These are phyloP conservation scores for Jasminum sambac DNA, from an alignment of 257 asterid genomes.

Conservation along the genomic window DNA sequence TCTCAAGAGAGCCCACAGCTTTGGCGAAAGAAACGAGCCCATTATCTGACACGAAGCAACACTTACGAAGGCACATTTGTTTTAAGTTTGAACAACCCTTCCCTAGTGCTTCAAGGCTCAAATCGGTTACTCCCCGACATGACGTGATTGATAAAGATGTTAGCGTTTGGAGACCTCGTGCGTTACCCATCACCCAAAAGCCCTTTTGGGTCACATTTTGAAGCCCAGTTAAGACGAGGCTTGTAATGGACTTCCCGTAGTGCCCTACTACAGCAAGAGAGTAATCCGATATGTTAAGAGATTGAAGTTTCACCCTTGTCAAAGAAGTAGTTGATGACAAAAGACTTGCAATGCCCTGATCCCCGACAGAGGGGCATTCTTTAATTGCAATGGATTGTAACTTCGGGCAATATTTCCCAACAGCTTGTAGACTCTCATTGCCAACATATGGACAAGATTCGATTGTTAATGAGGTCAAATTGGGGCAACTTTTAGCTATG, in stretches of 20 bases:
- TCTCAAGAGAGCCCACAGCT: slow-evolving; percentile 59
- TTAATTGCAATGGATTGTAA: slow-evolving; percentile 61
- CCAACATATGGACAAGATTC: slow-evolving; percentile 76
- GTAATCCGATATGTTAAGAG: slow-evolving; percentile 63
- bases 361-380: slow-evolving; percentile 79
- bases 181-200: slow-evolving; percentile 91
- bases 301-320: slow-evolving; percentile 72
- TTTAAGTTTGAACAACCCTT: slow-evolving; percentile 66
- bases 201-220: slow-evolving; percentile 80
- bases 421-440: slow-evolving; percentile 62
- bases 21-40: slow-evolving; percentile 73
- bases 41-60: slow-evolving; percentile 67
- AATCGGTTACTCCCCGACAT: slow-evolving; percentile 68
- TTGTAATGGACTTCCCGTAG: slow-evolving; percentile 64
- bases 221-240: slow-evolving; percentile 62
- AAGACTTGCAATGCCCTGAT: slow-evolving; percentile 73
- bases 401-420: slow-evolving; percentile 64
- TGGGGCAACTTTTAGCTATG: slow-evolving; percentile 63
- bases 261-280: slow-evolving; percentile 85
- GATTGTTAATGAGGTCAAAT: slow-evolving; percentile 55
- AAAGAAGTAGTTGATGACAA: slow-evolving; percentile 50
- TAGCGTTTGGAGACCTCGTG: slow-evolving; percentile 59
- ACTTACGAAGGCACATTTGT: slow-evolving; percentile 55
- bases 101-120: slow-evolving; percentile 70
- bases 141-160: slow-evolving; percentile 59